Evolutionary conservation across 2,329 filamentous ascomycete species (phyloP).

Genomic region (Blumeriella jaapii): DNA sequence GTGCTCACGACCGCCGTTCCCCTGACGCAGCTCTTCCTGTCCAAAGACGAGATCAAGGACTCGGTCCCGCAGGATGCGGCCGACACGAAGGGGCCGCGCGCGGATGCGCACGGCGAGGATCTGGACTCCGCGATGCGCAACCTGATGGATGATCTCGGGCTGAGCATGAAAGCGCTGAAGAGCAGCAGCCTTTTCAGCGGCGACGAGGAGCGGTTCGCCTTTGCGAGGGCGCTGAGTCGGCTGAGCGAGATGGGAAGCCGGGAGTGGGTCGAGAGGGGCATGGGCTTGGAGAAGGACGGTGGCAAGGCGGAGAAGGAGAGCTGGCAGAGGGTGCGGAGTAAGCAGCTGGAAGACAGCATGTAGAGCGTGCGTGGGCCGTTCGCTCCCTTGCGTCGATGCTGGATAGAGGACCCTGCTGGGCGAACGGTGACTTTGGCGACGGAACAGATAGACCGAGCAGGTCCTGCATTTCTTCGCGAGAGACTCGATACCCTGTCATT

Average conservation of each 20-base stretch:
- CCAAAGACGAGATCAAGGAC: conserved; percentile 54
- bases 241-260: conserved; percentile 86
- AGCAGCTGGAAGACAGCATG: conserved; percentile 37
- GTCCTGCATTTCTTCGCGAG: too few species aligned
- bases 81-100: conserved; percentile 31
- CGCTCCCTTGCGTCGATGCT: too few species aligned
- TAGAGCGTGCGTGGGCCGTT: too few species aligned
- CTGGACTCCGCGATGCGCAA: conserved; percentile 62
- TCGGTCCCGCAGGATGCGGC: conserved; percentile 38
- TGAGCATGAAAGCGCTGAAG: conserved; percentile 77
- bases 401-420: too few species aligned
- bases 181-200: conserved; percentile 80
- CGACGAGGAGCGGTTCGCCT: conserved; percentile 94
- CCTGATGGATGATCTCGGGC: conserved; percentile 78
- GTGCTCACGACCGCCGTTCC: conserved; percentile 86
- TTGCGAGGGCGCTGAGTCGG: conserved; percentile 75
- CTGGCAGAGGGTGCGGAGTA: conserved; percentile 36
- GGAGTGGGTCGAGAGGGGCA: conserved; percentile 85
- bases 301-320: conserved; percentile 35
- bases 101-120: conserved; percentile 24
- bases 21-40: conserved; percentile 75
- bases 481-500: too few species aligned
- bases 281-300: conserved; percentile 33
- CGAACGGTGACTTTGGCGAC: not conserved
- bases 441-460: not conserved